Evolutionary conservation across 129 eudicot species (phyloP), one percentile per base, ranked within the genome.

Genomic region (Lactuca saligna): DNA sequence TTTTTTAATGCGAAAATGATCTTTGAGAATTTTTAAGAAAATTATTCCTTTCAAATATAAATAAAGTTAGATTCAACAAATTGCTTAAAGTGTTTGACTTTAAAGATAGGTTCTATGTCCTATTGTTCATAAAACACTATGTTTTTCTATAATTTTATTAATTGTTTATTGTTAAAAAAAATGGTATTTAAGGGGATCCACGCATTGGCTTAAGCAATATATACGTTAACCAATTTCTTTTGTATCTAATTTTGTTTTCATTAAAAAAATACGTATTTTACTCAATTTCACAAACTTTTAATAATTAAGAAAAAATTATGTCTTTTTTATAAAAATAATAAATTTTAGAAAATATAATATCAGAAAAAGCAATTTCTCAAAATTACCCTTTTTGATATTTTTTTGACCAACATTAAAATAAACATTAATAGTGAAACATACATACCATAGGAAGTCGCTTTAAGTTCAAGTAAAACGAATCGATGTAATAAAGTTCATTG

Each of bases 401-500:
- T 46, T 12, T n/a, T 46, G 15, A 46, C 12, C 44, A 12, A 44
- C 9, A 33, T 17, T 9, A 54, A 17, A 66, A 34, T 35, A 66
- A 75, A 57, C 39, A 17, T 20, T 15, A 25, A 53, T 53, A 57
- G 32, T 4, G 16, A 61, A 35, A 9, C 33, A 42, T 63, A 73
- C 65, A 65, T 83, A 93, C 99, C 97, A 93, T 93, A 29, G 99
- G 99, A 80, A 93, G 99, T 65, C 97, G 82, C 80, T 85, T 93
- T 61, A 93, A 68, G 70, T 89, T 85, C 44, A 93, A 71, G 77
- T 81, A 93, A 76, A 93, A 93, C 13, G 99, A 89, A 56, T 93
- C 99, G 25, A 93, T 93, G 72, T 89, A 93, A 80, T 89, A 87
- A 12, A 78, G 77, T 81, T 85, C 70, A 37, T 85, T 54, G 15